Evolutionary conservation across 31 red algal genomes (phyloP), one percentile per base, ranked within the genome.

Genomic region (Odonthalia washingtoniensis): DNA sequence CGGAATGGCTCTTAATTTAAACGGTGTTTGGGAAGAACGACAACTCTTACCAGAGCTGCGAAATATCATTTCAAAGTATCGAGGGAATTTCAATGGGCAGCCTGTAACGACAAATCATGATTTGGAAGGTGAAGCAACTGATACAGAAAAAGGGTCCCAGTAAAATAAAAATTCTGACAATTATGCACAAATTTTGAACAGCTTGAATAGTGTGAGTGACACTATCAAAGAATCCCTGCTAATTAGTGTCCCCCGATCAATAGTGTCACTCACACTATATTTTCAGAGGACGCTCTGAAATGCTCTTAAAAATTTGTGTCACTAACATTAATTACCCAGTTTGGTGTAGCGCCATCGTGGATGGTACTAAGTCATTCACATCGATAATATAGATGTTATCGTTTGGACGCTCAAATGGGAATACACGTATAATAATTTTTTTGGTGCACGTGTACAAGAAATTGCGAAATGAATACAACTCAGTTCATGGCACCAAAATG

Each of bases 281-380:
- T 57, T 9, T 57, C 21, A 57, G 12, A 14, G 49, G 21, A 14
- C 49, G 49, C 49, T 9, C n/a, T 14, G 21, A 57, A 9, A 57
- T 57, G 49, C 49, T 57, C 21, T 57, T 57, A 57, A 57, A 57
- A 57, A 57, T 57, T 57, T 14, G 49, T 57, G 49, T 57, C 49
- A 57, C 49, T 57, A 21, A 57, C 49, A 57, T 57, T 21, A 57
- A 57, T 57, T 57, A 57, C 49, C 49, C n/a, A n/a, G n/a, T n/a
- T n/a, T n/a, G n/a, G n/a, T n/a, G n/a, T n/a, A n/a, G n/a, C n/a
- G n/a, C n/a, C n/a, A n/a, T n/a, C n/a, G n/a, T n/a, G n/a, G n/a
- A n/a, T n/a, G n/a, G n/a, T n/a, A n/a, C n/a, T n/a, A n/a, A n/a
- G n/a, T n/a, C n/a, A n/a, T n/a, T n/a, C n/a, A n/a, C n/a, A n/a